A percentile compares a stretch with the other conserved stretches of the same genome.
These are phyloP conservation scores for Termitomyces sp. DNA, from an alignment of 768 basidiomycete genomes.

Conservation along the genomic window DNA sequence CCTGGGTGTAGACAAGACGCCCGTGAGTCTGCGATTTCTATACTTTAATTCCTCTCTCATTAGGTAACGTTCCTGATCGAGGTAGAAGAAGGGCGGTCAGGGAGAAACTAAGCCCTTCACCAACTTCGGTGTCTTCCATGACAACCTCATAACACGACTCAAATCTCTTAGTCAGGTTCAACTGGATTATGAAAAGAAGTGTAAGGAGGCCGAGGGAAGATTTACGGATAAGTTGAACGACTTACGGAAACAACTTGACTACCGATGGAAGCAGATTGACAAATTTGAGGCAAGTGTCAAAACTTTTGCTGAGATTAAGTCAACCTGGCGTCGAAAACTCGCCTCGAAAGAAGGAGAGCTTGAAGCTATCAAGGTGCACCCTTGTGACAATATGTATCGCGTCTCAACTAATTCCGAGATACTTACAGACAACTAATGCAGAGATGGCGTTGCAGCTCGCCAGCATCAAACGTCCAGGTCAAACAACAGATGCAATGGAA, in stretches of 20 bases:
- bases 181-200: slow-evolving; percentile 78
- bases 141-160: slow-evolving; percentile 84
- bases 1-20: slow-evolving; percentile 81
- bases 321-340: slow-evolving; percentile 78
- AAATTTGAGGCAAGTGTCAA: slow-evolving; percentile 86
- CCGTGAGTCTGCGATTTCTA: slow-evolving; percentile 39
- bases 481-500: slow-evolving; percentile 59
- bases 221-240: slow-evolving; percentile 70
- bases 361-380: slow-evolving; percentile 73
- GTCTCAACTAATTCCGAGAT: background rate
- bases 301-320: slow-evolving; percentile 73
- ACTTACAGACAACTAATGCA: slow-evolving; percentile 55
- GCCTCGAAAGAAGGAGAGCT: slow-evolving; percentile 85
- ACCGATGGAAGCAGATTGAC: slow-evolving; percentile 88
- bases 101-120: slow-evolving; percentile 90
- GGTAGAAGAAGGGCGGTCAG: slow-evolving; percentile 67
- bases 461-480: slow-evolving; percentile 51
- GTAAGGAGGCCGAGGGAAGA: slow-evolving; percentile 70
- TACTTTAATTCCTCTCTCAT: background rate
- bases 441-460: slow-evolving; percentile 72
- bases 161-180: slow-evolving; percentile 83
- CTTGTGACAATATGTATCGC: background rate
- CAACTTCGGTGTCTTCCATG: slow-evolving; percentile 91
- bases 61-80: background rate
- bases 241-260: slow-evolving; percentile 83